phyloP scores from a whole-genome alignment of 179 eudicot species.

The Camellia oleifera region DNA sequence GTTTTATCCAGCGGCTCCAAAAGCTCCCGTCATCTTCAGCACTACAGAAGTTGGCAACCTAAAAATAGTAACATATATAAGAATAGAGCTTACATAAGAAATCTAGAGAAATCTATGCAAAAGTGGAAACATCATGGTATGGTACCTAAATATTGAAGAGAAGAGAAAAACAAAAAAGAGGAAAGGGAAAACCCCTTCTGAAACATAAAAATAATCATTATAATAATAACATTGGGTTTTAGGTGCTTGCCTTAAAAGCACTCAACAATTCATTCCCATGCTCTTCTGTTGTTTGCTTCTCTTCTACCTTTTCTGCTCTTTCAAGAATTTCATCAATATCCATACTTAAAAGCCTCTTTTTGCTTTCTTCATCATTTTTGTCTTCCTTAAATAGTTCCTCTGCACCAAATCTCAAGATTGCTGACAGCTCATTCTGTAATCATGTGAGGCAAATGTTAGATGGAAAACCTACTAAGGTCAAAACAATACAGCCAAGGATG shows the following conservation, averaged over 20 bases:
- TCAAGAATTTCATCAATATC: conserved; percentile 99
- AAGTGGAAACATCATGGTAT: not conserved
- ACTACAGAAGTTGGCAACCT: conserved; percentile 95
- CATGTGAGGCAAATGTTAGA: conserved; percentile 11
- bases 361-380: conserved; percentile 95
- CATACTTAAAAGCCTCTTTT: conserved; percentile 85
- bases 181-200: not conserved
- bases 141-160: not conserved
- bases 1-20: conserved; percentile 99
- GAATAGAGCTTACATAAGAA: not conserved
- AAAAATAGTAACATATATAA: conserved; percentile 13
- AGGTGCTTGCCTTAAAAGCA: conserved; percentile 77
- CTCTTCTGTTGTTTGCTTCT: conserved; percentile 60
- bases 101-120: not conserved
- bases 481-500: not conserved
- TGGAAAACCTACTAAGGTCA: not conserved
- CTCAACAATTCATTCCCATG: conserved; percentile 79
- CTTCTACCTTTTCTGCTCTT: conserved; percentile 98
- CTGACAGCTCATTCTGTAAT: conserved; percentile 93
- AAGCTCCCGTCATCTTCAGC: conserved; percentile 96
- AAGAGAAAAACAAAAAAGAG: not conserved
- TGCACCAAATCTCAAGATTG: conserved; percentile 98
- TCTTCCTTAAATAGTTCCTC: conserved; percentile 98
- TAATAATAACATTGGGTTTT: no score
- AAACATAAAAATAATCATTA: not conserved